Conservation (phyloP, 139 green algal genomes). For the Deuterostichococcus epilithicus region DNA sequence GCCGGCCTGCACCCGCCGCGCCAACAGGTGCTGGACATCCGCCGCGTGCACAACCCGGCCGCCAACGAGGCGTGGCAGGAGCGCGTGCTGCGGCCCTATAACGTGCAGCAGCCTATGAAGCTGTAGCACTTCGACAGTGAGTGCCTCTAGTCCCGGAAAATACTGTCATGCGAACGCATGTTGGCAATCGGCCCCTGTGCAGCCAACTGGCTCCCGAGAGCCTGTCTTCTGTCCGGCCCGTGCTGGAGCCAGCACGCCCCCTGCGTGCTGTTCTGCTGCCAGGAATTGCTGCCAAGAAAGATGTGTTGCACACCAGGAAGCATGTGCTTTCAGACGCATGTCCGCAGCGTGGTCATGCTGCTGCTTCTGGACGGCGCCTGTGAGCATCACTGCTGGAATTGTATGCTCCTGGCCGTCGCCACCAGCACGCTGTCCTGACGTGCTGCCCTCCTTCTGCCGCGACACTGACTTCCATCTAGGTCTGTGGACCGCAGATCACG, state of each 20-base stretch:
- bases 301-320: background rate
- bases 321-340: background rate
- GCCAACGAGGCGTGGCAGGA: background rate
- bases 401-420: background rate
- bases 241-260: no score
- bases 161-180: no score
- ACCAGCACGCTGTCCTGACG: background rate
- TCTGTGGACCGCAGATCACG: background rate
- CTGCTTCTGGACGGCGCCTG: no score
- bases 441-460: background rate
- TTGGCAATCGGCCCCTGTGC: no score
- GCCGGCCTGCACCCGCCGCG: background rate
- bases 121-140: background rate
- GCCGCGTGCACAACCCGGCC: background rate
- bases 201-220: no score
- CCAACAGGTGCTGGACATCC: background rate
- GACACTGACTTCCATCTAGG: no score
- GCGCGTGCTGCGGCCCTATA: background rate
- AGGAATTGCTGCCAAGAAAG: no score
- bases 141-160: no score
- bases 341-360: background rate
- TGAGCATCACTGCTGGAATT: background rate
- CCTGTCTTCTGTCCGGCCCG: no score
- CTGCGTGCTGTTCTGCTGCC: no score
- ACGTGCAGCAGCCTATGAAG: background rate